These are phyloP conservation scores for Prototheca wickerhamii DNA, from an alignment of 163 green algal genomes.

Conservation along the genomic window DNA sequence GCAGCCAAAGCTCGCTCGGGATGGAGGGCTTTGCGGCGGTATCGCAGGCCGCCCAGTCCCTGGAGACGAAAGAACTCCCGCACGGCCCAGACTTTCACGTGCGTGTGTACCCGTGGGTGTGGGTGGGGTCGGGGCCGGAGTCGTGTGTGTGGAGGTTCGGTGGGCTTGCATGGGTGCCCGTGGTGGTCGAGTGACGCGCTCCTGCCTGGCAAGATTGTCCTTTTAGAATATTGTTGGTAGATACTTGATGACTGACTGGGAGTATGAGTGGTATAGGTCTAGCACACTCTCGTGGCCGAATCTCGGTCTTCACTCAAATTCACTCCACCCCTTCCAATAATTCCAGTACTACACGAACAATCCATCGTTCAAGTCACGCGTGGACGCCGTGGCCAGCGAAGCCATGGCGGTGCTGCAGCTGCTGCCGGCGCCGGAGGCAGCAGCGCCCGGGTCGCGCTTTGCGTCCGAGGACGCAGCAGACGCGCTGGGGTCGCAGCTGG, in stretches of 20 bases:
- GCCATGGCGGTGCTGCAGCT: slow-evolving; percentile 9
- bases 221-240: not conserved
- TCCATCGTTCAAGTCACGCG: slow-evolving; percentile 13
- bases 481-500: slow-evolving; percentile 33
- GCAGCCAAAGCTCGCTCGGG: too few species aligned
- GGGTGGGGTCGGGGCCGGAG: too few species aligned
- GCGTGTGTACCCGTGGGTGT: not conserved
- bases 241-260: not conserved
- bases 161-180: not conserved
- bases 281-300: not conserved
- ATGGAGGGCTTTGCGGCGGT: too few species aligned
- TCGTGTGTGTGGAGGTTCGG: not conserved
- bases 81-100: not conserved
- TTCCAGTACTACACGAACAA: slow-evolving; percentile 43
- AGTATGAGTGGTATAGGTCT: too few species aligned
- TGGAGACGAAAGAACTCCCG: too few species aligned
- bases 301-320: not conserved
- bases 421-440: not conserved
- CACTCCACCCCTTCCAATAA: not conserved
- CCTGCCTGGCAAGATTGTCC: not conserved
- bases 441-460: not conserved
- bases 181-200: not conserved
- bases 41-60: too few species aligned
- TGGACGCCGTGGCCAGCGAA: slow-evolving; percentile 7
- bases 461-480: slow-evolving; percentile 20